Evolutionary conservation across 1,284 basidiomycete species (phyloP).

Genomic region (Pascua guehoae): DNA sequence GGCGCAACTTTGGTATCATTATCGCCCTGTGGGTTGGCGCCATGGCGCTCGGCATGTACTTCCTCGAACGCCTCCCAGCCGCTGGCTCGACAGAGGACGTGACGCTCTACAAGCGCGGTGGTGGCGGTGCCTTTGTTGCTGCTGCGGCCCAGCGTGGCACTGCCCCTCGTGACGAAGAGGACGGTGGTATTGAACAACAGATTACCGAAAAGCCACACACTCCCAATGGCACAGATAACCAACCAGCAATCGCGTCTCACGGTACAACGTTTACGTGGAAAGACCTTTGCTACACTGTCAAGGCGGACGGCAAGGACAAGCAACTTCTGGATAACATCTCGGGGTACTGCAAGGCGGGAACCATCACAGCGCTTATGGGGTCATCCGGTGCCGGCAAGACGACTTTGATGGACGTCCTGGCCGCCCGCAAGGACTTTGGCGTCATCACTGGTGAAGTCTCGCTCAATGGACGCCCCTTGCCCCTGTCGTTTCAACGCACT

Average conservation of each 20-base stretch:
- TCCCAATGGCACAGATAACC: background rate
- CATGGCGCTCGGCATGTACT: conserved; percentile 15
- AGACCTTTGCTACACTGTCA: conserved; percentile 51
- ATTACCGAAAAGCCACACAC: conserved; percentile 3
- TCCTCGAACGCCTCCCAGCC: conserved; percentile 25
- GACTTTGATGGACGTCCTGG: conserved; percentile 51
- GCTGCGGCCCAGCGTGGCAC: conserved; percentile 21
- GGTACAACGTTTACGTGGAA: conserved; percentile 49
- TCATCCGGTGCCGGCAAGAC: conserved; percentile 50
- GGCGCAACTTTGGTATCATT: conserved; percentile 53
- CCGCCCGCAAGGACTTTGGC: conserved; percentile 47
- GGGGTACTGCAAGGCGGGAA: conserved; percentile 55
- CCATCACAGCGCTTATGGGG: conserved; percentile 54
- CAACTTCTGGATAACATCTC: conserved; percentile 53
- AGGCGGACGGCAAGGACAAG: conserved; percentile 42
- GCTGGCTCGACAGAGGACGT: conserved; percentile 37
- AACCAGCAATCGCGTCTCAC: background rate
- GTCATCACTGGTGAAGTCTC: conserved; percentile 48
- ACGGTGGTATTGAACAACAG: conserved; percentile 7
- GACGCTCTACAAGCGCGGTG: conserved; percentile 36
- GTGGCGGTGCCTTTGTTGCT: conserved; percentile 8
- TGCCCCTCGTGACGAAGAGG: conserved; percentile 30
- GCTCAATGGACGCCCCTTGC: conserved; percentile 51
- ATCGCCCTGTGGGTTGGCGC: conserved; percentile 41
- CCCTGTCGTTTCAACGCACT: conserved; percentile 53